Evolutionary conservation across 371 early-diverging fungal species (phyloP), one percentile per base, ranked within the genome.

Genomic region (Mitosporidium daphniae): DNA sequence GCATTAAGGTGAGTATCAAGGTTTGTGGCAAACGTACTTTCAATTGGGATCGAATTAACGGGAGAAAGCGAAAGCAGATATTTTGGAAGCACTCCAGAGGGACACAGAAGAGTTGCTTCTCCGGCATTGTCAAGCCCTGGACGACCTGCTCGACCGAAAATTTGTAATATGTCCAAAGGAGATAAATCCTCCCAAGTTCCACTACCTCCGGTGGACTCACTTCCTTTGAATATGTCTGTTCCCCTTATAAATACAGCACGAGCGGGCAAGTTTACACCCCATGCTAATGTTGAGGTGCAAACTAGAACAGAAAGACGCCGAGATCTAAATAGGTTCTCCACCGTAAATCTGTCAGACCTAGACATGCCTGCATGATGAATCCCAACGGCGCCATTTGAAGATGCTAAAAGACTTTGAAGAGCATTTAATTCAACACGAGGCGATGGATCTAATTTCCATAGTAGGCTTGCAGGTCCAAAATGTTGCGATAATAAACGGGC

Each of bases 1-100:
- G 93, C 80, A 38, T 84, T 86, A 27, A 98, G 44, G 22, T 61
- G 59, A 41, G 94, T 93, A 8, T 71, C 59, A 21, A 94, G 42
- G 23, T 59, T 42, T 17, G 57, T 50, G n/a, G 84, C 49, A 29
- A 94, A 62, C 47, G 73, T 75, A 19, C 74, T 73, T 51, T 98
- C 95, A 35, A 98, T 89, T 1, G 89, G 89, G 22, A 75, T n/a
- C n/a, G n/a, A n/a, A n/a, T n/a, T n/a, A n/a, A n/a, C n/a, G n/a
- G n/a, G n/a, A n/a, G n/a, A n/a, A n/a, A n/a, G n/a, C n/a, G n/a
- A n/a, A n/a, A n/a, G 23, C 4, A 43, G 18, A 28, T 41, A 48
- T n/a, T 27, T 27, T 10, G 24, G 22, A 3, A 45, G 25, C 15
- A 34, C 33, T 5, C 29, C 22, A 16, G 27, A 27, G 26, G 25